phyloP scores from a whole-genome alignment of 768 basidiomycete genomes.

The Boletus eberwhitei region DNA sequence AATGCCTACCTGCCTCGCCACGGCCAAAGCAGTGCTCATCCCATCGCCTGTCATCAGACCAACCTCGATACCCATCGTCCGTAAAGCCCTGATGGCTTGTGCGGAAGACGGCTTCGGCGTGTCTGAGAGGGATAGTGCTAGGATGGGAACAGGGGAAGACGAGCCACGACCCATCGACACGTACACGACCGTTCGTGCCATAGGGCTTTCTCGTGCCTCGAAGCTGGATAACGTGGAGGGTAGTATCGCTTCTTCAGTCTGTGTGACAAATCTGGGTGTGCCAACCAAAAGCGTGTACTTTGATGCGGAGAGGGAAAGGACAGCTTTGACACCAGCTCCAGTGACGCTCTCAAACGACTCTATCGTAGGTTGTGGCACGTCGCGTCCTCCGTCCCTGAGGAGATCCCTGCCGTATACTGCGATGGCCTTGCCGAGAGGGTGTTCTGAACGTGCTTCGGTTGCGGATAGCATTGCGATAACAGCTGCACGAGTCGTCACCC shows the following conservation, averaged over 20 bases:
- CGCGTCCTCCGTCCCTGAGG: conserved; percentile 39
- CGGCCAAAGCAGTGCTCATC: conserved; percentile 77
- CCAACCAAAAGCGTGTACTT: conserved; percentile 70
- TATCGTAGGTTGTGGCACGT: conserved; percentile 52
- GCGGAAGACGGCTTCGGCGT: conserved; percentile 81
- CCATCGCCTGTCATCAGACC: conserved; percentile 95
- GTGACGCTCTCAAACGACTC: conserved; percentile 83
- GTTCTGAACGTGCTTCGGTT: conserved; percentile 90
- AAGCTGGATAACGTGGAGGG: conserved; percentile 62
- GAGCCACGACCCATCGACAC: conserved; percentile 57
- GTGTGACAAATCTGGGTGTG: conserved; percentile 65
- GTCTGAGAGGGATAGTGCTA: conserved; percentile 86
- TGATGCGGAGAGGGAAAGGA: conserved; percentile 50
- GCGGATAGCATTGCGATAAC: conserved; percentile 81
- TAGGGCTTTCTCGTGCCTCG: conserved; percentile 62
- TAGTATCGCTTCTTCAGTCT: conserved; percentile 48
- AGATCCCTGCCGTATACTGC: conserved; percentile 75
- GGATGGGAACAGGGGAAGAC: conserved; percentile 50
- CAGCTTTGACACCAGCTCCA: conserved; percentile 82
- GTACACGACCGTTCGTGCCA: conserved; percentile 85
- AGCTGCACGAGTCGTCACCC: conserved; percentile 52
- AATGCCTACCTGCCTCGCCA: conserved; percentile 91
- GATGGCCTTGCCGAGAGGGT: conserved; percentile 93
- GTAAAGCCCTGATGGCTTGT: conserved; percentile 76
- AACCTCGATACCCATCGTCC: conserved; percentile 89